These are phyloP conservation scores for Globisporangium alternatum DNA, from an alignment of 352 stramenopile species.

Conservation along the genomic window DNA sequence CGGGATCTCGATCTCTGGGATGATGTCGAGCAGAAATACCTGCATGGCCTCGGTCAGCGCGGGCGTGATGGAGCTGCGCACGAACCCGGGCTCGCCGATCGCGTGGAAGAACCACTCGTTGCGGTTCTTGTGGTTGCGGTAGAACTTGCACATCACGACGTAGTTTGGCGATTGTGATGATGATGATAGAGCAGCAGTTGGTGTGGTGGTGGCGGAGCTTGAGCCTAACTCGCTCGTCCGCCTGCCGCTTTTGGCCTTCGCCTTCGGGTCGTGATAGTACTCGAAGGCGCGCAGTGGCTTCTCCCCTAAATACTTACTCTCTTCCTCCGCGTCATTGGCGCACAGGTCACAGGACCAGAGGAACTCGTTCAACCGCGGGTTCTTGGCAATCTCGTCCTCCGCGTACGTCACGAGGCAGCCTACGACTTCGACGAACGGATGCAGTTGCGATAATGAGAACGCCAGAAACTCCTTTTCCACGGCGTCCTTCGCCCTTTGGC, in stretches of 20 bases:
- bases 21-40: conserved; percentile 59
- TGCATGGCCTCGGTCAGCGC: conserved; percentile 50
- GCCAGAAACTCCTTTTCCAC: conserved; percentile 38
- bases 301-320: conserved; percentile 21
- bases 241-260: background rate
- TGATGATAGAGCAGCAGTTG: background rate
- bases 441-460: conserved; percentile 36
- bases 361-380: conserved; percentile 42
- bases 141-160: conserved; percentile 56
- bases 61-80: conserved; percentile 46
- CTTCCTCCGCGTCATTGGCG: conserved; percentile 2
- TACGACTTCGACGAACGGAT: conserved; percentile 48
- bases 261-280: conserved; percentile 29
- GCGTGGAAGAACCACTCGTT: conserved; percentile 43
- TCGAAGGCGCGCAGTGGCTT: conserved; percentile 18
- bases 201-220: background rate
- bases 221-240: background rate
- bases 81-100: conserved; percentile 25
- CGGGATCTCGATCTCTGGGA: conserved; percentile 66
- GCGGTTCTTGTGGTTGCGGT: conserved; percentile 29
- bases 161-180: conserved; percentile 29
- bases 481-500: conserved; percentile 36
- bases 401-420: conserved; percentile 41
- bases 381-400: conserved; percentile 49
- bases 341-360: conserved; percentile 39